A percentile compares a stretch with the other conserved stretches of the same genome.
Evolutionary conservation across 2,329 filamentous ascomycete genomes (phyloP).

Genomic region (Tolypocladium guangdongense): DNA sequence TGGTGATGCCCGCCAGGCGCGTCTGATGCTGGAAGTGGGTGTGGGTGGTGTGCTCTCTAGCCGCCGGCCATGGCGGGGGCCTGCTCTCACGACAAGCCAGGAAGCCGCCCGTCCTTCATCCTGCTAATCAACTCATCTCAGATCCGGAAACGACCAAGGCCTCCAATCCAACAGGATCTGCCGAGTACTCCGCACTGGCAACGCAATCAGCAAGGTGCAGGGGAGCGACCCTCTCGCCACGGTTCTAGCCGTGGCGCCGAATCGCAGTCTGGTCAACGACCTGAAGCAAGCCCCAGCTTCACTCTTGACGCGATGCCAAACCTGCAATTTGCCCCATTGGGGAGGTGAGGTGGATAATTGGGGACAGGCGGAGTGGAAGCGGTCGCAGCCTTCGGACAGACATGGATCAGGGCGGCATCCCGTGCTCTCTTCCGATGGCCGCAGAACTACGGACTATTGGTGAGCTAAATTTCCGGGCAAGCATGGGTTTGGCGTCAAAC

Average conservation of each 20-base stretch:
- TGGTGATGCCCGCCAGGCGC: background rate
- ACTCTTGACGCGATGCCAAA: background rate
- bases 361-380: background rate
- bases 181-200: too few relatives aligned
- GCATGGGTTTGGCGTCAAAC: too few relatives aligned
- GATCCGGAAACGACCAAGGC: background rate
- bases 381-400: background rate
- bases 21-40: background rate
- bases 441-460: constrained; percentile 8
- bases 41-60: background rate
- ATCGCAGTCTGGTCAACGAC: background rate
- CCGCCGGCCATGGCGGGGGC: background rate
- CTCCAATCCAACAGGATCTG: background rate
- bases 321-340: constrained; percentile 2
- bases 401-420: background rate
- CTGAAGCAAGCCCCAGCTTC: background rate
- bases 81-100: background rate
- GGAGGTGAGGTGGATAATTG: background rate
- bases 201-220: background rate
- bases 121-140: background rate
- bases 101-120: background rate
- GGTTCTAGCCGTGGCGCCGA: background rate
- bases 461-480: constrained; percentile 7
- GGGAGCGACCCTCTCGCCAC: background rate
- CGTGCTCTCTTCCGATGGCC: constrained; percentile 3